These are phyloP conservation scores for Teunomyces barrocoloradensis DNA, from an alignment of 805 yeast species.

Conservation along the genomic window DNA sequence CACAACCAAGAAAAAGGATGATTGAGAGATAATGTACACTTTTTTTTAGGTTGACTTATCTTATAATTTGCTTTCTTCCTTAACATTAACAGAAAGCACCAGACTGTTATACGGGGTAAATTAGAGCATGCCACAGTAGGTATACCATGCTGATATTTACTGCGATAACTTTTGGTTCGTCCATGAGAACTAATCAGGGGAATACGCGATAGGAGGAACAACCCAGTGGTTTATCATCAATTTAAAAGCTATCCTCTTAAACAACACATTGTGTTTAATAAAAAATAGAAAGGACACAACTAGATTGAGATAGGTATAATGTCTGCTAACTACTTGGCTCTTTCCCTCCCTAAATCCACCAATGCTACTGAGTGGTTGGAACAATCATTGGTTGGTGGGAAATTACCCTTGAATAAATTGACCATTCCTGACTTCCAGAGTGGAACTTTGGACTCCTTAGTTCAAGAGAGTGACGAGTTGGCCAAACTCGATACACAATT, in stretches of 20 bases:
- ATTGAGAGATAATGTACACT: no score
- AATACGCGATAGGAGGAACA: constrained; percentile 1
- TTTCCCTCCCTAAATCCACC: constrained; percentile 58
- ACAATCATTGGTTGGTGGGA: constrained; percentile 53
- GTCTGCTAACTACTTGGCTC: constrained; percentile 46
- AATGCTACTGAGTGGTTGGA: constrained; percentile 55
- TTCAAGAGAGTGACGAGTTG: constrained; percentile 87
- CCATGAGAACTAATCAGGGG: constrained; percentile 1
- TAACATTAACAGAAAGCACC: no score
- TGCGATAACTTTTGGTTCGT: not conserved
- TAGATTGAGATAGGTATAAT: constrained; percentile 24
- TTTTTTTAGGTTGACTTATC: no score
- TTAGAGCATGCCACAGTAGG: not conserved
- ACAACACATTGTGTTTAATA: not conserved
- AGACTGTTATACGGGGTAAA: not conserved
- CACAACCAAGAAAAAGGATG: no score
- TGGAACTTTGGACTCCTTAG: constrained; percentile 90
- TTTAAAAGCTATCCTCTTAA: not conserved
- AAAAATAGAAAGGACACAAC: not conserved
- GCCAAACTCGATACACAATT: constrained; percentile 79
- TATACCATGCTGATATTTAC: not conserved
- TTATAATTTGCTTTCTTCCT: no score
- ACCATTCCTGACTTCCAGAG: constrained; percentile 84
- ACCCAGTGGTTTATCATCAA: not conserved
- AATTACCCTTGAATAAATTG: constrained; percentile 50